Percentiles rank a stretch among this genome's conserved stretches.
phyloP scores from a whole-genome alignment of 345 rosid species.

The Lumnitzera littorea region DNA sequence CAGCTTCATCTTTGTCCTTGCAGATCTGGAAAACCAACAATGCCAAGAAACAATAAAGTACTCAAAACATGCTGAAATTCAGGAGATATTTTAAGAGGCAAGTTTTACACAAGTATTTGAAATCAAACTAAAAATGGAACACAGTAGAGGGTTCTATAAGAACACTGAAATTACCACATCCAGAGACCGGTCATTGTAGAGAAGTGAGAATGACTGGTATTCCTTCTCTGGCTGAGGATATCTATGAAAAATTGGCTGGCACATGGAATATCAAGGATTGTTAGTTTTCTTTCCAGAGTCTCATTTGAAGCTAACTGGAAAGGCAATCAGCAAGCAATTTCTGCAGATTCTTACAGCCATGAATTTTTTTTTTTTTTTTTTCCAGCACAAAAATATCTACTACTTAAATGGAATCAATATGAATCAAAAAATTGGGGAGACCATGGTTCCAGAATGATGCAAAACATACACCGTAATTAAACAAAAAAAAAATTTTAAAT shows the following conservation, averaged over 20 bases:
- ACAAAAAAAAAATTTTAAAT: no score
- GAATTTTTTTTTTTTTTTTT: no score
- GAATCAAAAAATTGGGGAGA: no score
- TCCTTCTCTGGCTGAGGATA: slow-evolving; percentile 83
- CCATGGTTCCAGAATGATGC: no score
- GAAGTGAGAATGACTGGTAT: slow-evolving; percentile 78
- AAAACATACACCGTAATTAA: no score
- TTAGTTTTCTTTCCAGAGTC: slow-evolving; percentile 1
- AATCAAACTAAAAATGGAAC: not conserved
- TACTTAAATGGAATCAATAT: no score
- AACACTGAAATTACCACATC: slow-evolving; percentile 45
- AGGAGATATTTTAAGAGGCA: no score
- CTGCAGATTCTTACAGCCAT: no score
- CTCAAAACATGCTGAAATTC: not conserved
- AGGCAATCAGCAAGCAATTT: not conserved
- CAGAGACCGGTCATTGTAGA: slow-evolving; percentile 57
- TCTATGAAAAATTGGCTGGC: slow-evolving; percentile 75
- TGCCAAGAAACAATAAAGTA: not conserved
- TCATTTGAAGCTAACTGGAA: not conserved
- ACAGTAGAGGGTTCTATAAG: slow-evolving; percentile 1
- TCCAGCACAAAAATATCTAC: no score
- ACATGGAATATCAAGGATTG: slow-evolving; percentile 8
- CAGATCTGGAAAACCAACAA: slow-evolving; percentile 35
- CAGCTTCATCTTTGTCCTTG: slow-evolving; percentile 85
- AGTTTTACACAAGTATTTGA: not conserved